These are phyloP conservation scores for Saccharomyces pastorianus DNA, from an alignment of 1,139 yeast species.

Conservation along the genomic window DNA sequence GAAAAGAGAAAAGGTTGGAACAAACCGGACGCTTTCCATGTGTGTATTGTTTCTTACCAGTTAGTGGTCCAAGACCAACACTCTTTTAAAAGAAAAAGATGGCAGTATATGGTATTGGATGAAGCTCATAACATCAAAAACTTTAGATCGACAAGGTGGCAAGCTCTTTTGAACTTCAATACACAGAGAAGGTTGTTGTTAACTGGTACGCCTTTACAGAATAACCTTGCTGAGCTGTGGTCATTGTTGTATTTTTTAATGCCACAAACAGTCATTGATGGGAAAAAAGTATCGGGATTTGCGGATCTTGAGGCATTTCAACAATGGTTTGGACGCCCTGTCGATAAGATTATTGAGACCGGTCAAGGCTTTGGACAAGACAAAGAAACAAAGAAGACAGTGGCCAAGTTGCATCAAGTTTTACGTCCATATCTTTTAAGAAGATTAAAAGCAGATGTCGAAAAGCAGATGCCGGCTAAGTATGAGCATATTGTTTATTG, in stretches of 20 bases:
- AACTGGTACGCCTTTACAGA: conserved; percentile 95
- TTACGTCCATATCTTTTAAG: conserved; percentile 85
- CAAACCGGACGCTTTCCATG: conserved; percentile 90
- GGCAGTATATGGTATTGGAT: conserved; percentile 96
- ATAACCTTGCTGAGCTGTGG: conserved; percentile 89
- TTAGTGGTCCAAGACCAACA: conserved; percentile 94
- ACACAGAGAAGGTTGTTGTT: conserved; percentile 78
- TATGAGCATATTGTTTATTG: conserved; percentile 93
- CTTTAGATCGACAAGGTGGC: conserved; percentile 95
- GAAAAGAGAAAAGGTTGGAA: conserved; percentile 97
- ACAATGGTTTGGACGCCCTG: conserved; percentile 97
- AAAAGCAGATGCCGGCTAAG: conserved; percentile 97
- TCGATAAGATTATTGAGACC: conserved; percentile 81
- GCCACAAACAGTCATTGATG: conserved; percentile 54
- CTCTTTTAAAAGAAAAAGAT: conserved; percentile 80
- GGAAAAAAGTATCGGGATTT: conserved; percentile 70
- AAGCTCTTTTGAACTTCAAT: conserved; percentile 85
- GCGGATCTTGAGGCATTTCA: conserved; percentile 94
- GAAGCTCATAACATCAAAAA: conserved; percentile 98
- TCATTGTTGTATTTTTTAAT: conserved; percentile 84
- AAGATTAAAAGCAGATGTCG: conserved; percentile 33
- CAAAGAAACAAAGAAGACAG: conserved; percentile 74
- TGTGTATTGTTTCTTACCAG: conserved; percentile 94
- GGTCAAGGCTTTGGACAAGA: conserved; percentile 46
- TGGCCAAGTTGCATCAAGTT: conserved; percentile 84